Evolutionary conservation across 768 basidiomycete genomes (phyloP), one percentile per base, ranked within the genome.

Genomic region (Coprinopsis sp.): DNA sequence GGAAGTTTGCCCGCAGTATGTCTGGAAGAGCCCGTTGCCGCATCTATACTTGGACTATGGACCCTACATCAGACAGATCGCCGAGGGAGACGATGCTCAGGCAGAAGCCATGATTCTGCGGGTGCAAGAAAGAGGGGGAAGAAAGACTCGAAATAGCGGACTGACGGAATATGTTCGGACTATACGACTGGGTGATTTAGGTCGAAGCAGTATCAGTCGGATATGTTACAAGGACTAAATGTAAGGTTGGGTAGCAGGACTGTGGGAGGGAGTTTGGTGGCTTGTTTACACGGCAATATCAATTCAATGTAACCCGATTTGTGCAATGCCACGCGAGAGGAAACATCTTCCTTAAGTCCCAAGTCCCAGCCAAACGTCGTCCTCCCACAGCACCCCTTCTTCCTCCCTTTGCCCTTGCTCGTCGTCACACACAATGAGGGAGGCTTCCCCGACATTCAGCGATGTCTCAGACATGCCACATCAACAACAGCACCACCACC

Each of bases 51-150:
- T 83, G 58, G 87, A 94, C 38, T 87, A 89, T 64, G 65, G 78
- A 54, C 84, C 91, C 25, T 77, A 74, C 64, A 67, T 91, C 39
- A 70, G 82, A 49, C 57, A 66, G 49, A 85, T 94, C 61, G 79
- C 87, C 31, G 63, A 48, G 22, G 73, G 66, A 29, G 91, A 95
- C 52, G 89, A 91, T 50, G 63, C 47, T 54, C 54, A 69, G 55
- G 81, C 72, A 50, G 63, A 45, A 49, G 47, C 39, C 30, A 46
- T 55, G 51, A 37, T 52, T 27, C 37, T 52, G 45, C 49, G 54
- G 52, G 54, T 50, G 47, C 54, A 58, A 47, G 47, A 43, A 48
- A 51, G 68, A 33, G 40, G 50, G 27, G 70, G 76, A 50, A 58
- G 85, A 42, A 58, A 39, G 52, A 86, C 84, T 33, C 62, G 83